Evolutionary conservation across 2,329 filamentous ascomycete species (phyloP).

Genomic region (Fonsecaea nubica): DNA sequence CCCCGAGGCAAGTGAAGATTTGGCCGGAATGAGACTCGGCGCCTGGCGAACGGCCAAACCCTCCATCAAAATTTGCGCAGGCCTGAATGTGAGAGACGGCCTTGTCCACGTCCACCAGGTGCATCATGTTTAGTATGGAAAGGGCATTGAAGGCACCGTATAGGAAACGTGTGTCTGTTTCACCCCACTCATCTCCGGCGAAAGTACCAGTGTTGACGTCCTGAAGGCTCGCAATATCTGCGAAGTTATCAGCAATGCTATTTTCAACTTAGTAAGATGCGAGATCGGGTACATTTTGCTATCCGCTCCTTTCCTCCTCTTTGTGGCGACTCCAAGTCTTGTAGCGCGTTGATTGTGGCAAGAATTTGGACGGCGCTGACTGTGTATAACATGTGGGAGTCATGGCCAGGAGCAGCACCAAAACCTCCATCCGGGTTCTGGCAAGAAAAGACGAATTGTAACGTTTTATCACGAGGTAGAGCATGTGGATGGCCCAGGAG

Average conservation of each 20-base stretch:
- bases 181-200: constrained; percentile 93
- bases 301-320: constrained; percentile 72
- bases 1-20: constrained; percentile 91
- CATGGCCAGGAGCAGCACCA: constrained; percentile 89
- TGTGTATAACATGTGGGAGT: constrained; percentile 95
- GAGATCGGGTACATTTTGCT: constrained; percentile 72
- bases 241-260: not conserved
- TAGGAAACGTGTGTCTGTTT: constrained; percentile 92
- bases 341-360: constrained; percentile 81
- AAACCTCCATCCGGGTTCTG: constrained; percentile 89
- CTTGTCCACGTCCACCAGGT: constrained; percentile 77
- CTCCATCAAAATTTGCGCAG: constrained; percentile 93
- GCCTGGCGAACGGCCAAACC: constrained; percentile 86
- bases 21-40: constrained; percentile 95
- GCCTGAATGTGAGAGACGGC: constrained; percentile 79
- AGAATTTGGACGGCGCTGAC: constrained; percentile 94
- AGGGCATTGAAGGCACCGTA: constrained; percentile 89
- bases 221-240: constrained; percentile 82
- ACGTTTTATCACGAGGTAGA: constrained; percentile 77
- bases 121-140: constrained; percentile 77
- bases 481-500: constrained; percentile 81
- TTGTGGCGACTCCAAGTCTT: constrained; percentile 81
- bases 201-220: constrained; percentile 84
- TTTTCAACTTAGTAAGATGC: not conserved
- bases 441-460: constrained; percentile 95